A percentile compares a stretch with the other conserved stretches of the same genome.
Conservation (phyloP, 2,329 filamentous ascomycete genomes). For the Exutisphaerella laricina region DNA sequence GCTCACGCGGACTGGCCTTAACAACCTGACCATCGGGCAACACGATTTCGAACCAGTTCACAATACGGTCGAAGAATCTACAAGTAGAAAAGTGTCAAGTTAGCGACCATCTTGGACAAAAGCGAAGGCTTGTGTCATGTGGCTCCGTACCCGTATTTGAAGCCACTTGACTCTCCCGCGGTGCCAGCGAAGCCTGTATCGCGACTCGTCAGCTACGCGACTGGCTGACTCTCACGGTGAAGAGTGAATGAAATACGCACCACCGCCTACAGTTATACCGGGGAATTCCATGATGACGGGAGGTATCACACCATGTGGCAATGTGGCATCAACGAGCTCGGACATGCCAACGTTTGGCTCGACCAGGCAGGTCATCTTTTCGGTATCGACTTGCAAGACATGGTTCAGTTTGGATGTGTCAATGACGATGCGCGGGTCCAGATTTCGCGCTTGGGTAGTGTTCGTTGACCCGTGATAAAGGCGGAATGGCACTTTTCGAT, state of each 20-base stretch:
- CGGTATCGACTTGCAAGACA: constrained; percentile 41
- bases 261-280: constrained; percentile 44
- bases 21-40: constrained; percentile 51
- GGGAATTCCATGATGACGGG: constrained; percentile 68
- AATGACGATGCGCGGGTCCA: constrained; percentile 39
- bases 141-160: constrained; percentile 61
- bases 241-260: not conserved
- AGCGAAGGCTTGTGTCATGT: no score
- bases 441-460: constrained; percentile 37
- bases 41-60: constrained; percentile 60
- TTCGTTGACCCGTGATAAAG: constrained; percentile 55
- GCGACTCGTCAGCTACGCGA: not conserved
- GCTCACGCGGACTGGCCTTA: constrained; percentile 41
- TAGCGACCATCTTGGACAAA: no score
- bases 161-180: constrained; percentile 61
- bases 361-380: constrained; percentile 47
- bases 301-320: constrained; percentile 52
- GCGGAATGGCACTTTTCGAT: constrained; percentile 45
- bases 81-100: no score
- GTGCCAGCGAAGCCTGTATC: constrained; percentile 56
- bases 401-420: constrained; percentile 47
- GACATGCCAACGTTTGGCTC: constrained; percentile 69
- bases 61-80: constrained; percentile 59
- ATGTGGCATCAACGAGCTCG: constrained; percentile 52
- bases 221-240: not conserved